Evolutionary conservation across 306 rosid species (phyloP).

Genomic region (Psophocarpus tetragonolobus): DNA sequence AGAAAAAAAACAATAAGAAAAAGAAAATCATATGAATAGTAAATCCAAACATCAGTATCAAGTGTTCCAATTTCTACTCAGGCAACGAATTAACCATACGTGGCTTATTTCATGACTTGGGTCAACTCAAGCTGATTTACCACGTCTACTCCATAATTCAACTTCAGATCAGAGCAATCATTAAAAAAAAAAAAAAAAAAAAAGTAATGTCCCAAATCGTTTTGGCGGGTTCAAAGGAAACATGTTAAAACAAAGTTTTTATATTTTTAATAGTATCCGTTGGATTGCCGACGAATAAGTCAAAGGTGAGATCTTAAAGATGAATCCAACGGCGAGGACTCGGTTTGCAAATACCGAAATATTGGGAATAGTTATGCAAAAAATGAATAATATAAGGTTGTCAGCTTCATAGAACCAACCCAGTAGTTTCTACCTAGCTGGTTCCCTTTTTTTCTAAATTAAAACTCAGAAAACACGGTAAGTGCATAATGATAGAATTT

Average conservation of each 20-base stretch:
- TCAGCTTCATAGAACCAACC: conserved; percentile 49
- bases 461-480: conserved; percentile 45
- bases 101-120: conserved; percentile 22
- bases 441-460: neutral
- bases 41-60: conserved; percentile 7
- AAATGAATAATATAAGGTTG: neutral
- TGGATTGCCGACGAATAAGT: conserved; percentile 1
- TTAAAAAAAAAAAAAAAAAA: neutral
- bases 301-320: neutral
- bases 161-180: neutral
- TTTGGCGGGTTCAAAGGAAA: neutral
- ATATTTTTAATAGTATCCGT: neutral
- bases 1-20: neutral
- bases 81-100: neutral
- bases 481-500: neutral
- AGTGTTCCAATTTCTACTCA: conserved; percentile 1
- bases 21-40: neutral
- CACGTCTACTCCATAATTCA: neutral
- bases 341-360: neutral
- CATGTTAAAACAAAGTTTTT: neutral
- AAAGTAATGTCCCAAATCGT: neutral
- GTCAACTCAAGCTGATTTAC: conserved; percentile 22
- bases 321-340: conserved; percentile 31
- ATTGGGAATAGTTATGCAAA: neutral
- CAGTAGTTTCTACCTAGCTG: conserved; percentile 46